Evolutionary conservation across 164 flowering plant genomes (phyloP), one percentile per base, ranked within the genome.

Genomic region (Saururus chinensis): DNA sequence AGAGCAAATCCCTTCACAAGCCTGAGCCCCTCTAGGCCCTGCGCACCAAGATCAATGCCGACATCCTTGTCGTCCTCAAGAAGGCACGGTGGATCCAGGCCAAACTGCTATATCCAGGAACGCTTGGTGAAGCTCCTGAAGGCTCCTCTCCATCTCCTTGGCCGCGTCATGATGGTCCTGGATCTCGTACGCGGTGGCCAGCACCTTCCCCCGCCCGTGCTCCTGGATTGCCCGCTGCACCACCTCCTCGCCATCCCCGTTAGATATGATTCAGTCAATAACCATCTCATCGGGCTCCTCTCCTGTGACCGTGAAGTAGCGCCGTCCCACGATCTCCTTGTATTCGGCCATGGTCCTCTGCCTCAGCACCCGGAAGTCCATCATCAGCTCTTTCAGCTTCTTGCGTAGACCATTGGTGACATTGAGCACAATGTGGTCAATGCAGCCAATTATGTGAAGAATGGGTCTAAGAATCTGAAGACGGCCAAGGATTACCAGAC

Each of bases 191-290:
- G 82, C 51, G 73, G 54, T 6, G 71, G 82, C 66, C 73, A 96
- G 60, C 87, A 92, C 80, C 78, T 71, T 69, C 80, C 86, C 76
- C 81, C 81, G 98, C 54, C 80, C 0, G 96, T 89, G 82, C 78
- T 89, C 66, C 80, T 76, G 70, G 92, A 89, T 30, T 81, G 83
- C 19, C 82, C 89, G 19, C 83, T 79, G 54, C 71, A 95, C 21
- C 69, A 95, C 56, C 87, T 85, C 65, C 89, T 68, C 66, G 84
- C 88, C 0, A 92, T 83, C 26, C 87, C 92, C 0, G 98, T 71
- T 41, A 35, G 96, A 11, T 90, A 92, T 70, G 6, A 72, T 64
- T 83, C 89, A 0, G 81, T 81, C 24, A 92, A 92, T 69, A 89
- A 86, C 22, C 77, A 77, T 51, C 80, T 89, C 9, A 91, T 89